phyloP scores from a whole-genome alignment of 352 stramenopile genomes.

The Phytopythium chamaehyphon region DNA sequence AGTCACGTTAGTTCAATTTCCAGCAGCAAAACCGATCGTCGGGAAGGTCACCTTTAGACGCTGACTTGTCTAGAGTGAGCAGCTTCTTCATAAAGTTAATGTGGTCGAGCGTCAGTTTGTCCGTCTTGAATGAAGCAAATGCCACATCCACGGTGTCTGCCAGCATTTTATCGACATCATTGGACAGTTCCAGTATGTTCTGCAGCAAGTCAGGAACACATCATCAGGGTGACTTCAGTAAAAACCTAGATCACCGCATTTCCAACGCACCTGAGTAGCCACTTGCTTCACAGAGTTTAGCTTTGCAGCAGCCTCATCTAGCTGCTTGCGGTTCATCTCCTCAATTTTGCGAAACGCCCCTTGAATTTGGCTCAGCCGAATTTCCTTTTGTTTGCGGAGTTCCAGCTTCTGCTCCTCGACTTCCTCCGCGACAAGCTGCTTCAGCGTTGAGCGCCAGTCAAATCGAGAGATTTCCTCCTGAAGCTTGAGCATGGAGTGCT shows the following conservation, averaged over 20 bases:
- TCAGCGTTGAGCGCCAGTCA: constrained; percentile 56
- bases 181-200: constrained; percentile 51
- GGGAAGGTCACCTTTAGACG: neutral
- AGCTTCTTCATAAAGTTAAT: constrained; percentile 55
- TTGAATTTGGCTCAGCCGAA: constrained; percentile 42
- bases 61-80: constrained; percentile 34
- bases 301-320: constrained; percentile 38
- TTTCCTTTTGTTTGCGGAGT: constrained; percentile 41
- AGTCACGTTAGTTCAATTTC: too few relatives aligned
- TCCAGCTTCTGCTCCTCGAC: constrained; percentile 50
- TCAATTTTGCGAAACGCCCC: constrained; percentile 37
- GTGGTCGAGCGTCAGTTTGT: constrained; percentile 48
- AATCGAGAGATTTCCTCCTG: constrained; percentile 65
- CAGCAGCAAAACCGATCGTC: too few relatives aligned
- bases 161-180: constrained; percentile 41
- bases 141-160: constrained; percentile 49
- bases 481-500: constrained; percentile 63
- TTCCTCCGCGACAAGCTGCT: constrained; percentile 52
- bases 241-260: neutral
- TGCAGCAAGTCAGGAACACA: constrained; percentile 1
- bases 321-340: constrained; percentile 35
- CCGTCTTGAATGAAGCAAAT: constrained; percentile 49
- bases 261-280: constrained; percentile 19
- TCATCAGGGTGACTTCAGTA: too few relatives aligned
- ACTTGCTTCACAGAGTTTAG: constrained; percentile 44